Evolutionary conservation across 331 rosid species (phyloP).

Genomic region (Malus hybrid): DNA sequence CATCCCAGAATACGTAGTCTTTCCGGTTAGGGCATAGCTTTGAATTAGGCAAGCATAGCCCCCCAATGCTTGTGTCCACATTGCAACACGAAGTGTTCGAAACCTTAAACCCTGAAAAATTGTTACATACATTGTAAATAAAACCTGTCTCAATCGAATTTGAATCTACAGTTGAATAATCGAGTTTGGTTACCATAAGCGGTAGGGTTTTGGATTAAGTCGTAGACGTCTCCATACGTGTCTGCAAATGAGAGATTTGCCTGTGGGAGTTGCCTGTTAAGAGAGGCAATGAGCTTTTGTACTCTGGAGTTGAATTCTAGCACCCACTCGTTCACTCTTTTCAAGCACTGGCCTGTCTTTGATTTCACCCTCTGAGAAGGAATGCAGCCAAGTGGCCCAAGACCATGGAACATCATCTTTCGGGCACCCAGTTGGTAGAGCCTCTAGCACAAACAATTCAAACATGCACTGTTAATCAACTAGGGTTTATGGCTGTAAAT

Average conservation of each 20-base stretch:
- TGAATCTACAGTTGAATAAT: background rate
- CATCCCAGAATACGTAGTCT: conserved; percentile 84
- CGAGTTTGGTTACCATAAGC: conserved; percentile 36
- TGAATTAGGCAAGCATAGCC: conserved; percentile 80
- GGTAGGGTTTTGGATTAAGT: conserved; percentile 50
- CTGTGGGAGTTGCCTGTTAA: conserved; percentile 47
- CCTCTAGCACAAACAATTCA: conserved; percentile 23
- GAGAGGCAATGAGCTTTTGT: conserved; percentile 34
- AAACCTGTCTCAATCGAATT: background rate
- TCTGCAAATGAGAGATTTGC: conserved; percentile 52
- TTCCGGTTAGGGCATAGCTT: conserved; percentile 51
- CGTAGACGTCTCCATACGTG: conserved; percentile 48
- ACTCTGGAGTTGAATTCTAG: conserved; percentile 33
- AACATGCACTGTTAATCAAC: background rate
- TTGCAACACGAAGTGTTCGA: conserved; percentile 85
- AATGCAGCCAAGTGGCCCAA: conserved; percentile 86
- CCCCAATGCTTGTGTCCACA: conserved; percentile 66
- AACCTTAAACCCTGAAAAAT: conserved; percentile 54
- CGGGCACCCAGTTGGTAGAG: conserved; percentile 62
- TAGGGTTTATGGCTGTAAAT: background rate
- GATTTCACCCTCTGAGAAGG: conserved; percentile 85
- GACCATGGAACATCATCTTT: conserved; percentile 53
- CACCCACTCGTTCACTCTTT: conserved; percentile 47
- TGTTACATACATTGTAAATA: background rate
- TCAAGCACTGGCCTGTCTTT: conserved; percentile 47